Conservation (phyloP, 2,329 filamentous ascomycete genomes). For the Cladophialophora psammophila region DNA sequence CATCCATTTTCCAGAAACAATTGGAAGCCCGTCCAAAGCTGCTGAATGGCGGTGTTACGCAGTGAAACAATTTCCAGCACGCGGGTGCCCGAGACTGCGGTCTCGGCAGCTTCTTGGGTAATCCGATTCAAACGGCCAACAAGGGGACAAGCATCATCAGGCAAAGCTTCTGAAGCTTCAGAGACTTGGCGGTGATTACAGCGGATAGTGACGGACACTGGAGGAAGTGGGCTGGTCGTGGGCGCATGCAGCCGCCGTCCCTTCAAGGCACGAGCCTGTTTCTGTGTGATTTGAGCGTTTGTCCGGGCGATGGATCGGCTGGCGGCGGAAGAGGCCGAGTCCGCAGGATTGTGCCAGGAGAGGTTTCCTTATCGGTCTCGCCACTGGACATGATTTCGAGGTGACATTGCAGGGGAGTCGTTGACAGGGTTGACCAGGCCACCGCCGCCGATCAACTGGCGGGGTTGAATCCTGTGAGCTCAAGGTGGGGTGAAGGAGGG, state of each 20-base stretch:
- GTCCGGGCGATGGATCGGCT: background rate
- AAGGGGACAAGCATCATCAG: slow-evolving; percentile 16
- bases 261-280: background rate
- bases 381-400: slow-evolving; percentile 9
- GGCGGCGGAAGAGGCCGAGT: slow-evolving; percentile 3
- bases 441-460: slow-evolving; percentile 11
- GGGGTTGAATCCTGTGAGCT: slow-evolving; percentile 4
- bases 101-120: background rate
- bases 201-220: background rate
- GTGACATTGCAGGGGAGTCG: slow-evolving; percentile 16
- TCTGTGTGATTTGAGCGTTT: background rate
- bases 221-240: background rate
- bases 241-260: background rate
- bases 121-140: background rate
- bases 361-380: slow-evolving; percentile 13
- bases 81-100: background rate
- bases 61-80: background rate
- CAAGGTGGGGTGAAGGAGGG: background rate
- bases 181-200: slow-evolving; percentile 6
- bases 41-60: background rate
- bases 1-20: background rate
- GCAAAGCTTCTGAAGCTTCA: slow-evolving; percentile 23
- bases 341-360: background rate
- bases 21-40: background rate
- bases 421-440: background rate